Evolutionary conservation across 1,284 basidiomycete genomes (phyloP).

Genomic region (Ceratobasidium sp.): DNA sequence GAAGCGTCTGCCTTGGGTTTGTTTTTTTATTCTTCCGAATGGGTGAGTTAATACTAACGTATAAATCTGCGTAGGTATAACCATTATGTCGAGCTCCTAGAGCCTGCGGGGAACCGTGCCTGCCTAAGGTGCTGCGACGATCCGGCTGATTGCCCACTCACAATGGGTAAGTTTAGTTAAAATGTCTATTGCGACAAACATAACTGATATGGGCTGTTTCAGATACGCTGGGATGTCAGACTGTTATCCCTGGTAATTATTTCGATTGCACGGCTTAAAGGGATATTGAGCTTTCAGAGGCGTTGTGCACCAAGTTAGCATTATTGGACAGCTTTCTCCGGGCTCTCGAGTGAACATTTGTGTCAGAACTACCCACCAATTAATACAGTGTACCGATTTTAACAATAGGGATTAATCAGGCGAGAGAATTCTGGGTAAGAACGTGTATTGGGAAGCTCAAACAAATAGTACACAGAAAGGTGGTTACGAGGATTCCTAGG

Average conservation of each 20-base stretch:
- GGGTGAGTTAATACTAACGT: neutral
- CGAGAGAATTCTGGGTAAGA: too few relatives aligned
- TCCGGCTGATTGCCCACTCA: conserved; percentile 48
- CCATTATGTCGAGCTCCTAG: conserved; percentile 54
- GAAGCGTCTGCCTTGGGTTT: conserved; percentile 52
- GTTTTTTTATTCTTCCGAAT: neutral
- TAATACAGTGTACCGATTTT: too few relatives aligned
- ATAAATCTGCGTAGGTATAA: conserved; percentile 47
- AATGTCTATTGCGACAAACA: neutral
- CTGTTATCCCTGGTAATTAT: conserved; percentile 51
- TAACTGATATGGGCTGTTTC: neutral
- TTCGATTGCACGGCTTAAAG: conserved; percentile 43
- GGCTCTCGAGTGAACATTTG: too few relatives aligned
- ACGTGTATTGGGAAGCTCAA: too few relatives aligned
- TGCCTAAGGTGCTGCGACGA: conserved; percentile 55
- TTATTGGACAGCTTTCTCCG: too few relatives aligned
- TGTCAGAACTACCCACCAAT: too few relatives aligned
- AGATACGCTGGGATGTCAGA: conserved; percentile 50
- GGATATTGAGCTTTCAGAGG: neutral
- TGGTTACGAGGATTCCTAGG: too few relatives aligned
- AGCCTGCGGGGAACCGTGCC: conserved; percentile 52
- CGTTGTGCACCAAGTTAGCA: too few relatives aligned
- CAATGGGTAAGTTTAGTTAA: conserved; percentile 36
- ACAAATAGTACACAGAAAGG: too few relatives aligned
- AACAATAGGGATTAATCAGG: too few relatives aligned